Percentiles rank a stretch among this genome's conserved stretches.
Evolutionary conservation across 1,284 basidiomycete species (phyloP).

Genomic region (Trametes versicolor): DNA sequence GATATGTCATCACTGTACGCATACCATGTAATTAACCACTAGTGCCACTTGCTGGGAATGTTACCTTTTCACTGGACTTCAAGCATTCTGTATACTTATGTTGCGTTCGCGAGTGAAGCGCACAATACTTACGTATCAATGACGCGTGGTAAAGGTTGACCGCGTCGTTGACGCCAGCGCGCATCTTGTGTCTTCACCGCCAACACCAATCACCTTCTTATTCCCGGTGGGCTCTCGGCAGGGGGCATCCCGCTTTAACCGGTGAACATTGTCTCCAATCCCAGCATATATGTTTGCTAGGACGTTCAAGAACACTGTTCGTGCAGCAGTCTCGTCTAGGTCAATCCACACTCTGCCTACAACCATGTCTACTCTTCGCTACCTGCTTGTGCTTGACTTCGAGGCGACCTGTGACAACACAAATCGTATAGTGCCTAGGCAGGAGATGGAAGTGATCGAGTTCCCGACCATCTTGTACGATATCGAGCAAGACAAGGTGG

Average conservation of each 20-base stretch:
- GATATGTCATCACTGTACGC: conserved; percentile 11
- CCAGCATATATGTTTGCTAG: background rate
- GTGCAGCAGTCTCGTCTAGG: background rate
- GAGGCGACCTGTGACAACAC: conserved; percentile 47
- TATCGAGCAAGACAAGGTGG: conserved; percentile 40
- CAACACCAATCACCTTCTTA: too few species aligned
- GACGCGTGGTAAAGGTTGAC: background rate
- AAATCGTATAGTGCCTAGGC: conserved; percentile 19
- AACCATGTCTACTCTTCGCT: conserved; percentile 29
- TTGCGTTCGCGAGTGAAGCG: too few species aligned
- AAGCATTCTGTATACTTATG: too few species aligned
- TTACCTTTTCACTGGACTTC: background rate
- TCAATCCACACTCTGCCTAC: background rate
- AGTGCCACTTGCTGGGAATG: background rate
- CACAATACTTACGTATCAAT: background rate
- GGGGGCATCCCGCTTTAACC: too few species aligned
- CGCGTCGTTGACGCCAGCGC: too few species aligned
- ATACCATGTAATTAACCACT: conserved; percentile 13
- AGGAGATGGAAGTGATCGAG: conserved; percentile 46
- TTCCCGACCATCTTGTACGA: conserved; percentile 47
- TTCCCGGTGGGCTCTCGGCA: too few species aligned
- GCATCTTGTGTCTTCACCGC: too few species aligned
- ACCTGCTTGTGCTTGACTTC: conserved; percentile 47
- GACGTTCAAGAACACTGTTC: background rate
- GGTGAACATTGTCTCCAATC: background rate